phyloP scores from a whole-genome alignment of 1,284 basidiomycete genomes.

The Heterobasidion parviporum region DNA sequence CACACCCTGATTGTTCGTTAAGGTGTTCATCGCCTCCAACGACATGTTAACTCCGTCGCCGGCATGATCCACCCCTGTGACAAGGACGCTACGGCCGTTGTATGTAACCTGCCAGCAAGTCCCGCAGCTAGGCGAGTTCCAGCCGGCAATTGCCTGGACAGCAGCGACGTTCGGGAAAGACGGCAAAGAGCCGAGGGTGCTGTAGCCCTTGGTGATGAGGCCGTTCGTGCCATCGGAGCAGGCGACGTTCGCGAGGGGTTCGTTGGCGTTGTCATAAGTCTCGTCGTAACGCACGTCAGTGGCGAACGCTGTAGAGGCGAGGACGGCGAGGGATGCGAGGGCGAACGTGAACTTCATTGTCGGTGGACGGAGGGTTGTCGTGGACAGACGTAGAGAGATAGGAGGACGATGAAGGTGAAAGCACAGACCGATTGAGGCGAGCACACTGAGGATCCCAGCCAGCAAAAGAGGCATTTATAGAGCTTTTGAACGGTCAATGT shows the following conservation, averaged over 20 bases:
- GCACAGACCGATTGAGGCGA: background rate
- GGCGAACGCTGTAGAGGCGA: conserved; percentile 12
- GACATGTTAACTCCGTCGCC: conserved; percentile 31
- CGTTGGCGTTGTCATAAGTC: conserved; percentile 30
- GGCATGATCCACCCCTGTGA: conserved; percentile 34
- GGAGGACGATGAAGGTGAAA: background rate
- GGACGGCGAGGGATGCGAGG: conserved; percentile 14
- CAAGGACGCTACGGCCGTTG: conserved; percentile 26
- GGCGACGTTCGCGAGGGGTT: conserved; percentile 28
- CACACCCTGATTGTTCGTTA: conserved; percentile 18
- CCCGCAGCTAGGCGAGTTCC: conserved; percentile 34
- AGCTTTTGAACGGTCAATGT: too few relatives aligned
- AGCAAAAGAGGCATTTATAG: too few relatives aligned
- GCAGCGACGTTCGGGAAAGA: conserved; percentile 45
- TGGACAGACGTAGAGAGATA: background rate
- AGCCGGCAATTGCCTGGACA: conserved; percentile 30
- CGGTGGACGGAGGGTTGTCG: background rate
- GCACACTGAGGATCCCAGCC: too few relatives aligned
- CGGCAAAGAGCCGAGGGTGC: conserved; percentile 38
- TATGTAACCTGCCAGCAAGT: conserved; percentile 36
- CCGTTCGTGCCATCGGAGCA: conserved; percentile 43
- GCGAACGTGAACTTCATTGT: conserved; percentile 18
- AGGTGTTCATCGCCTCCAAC: conserved; percentile 19
- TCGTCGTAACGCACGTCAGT: conserved; percentile 30
- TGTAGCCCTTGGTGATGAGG: conserved; percentile 33